Base-by-base conservation (phyloP, 2,329 filamentous ascomycete species). In the Colletotrichum eremochloae region DNA sequence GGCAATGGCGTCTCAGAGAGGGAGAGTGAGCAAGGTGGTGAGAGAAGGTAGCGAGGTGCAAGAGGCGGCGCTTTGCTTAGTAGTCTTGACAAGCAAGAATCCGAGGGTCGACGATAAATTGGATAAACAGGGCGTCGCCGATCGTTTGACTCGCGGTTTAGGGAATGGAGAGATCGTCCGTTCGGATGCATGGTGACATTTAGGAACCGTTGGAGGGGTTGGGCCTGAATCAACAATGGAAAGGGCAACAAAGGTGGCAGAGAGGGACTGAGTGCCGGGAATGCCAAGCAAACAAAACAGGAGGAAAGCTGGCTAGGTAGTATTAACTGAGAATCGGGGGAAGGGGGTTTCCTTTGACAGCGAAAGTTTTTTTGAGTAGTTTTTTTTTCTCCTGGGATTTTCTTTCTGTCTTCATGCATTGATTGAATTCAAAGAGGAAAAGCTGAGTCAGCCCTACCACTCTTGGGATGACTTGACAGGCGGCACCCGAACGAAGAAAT, bases 1-100 rank as follows among this genome's bases (percentile, higher is more conserved):
- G 48, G 66, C 53, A 40, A 69, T 64, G 66, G 70, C 60, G 53
- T 69, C 66, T 72, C 60, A 60, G 65, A 31, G 63, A 66, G 52
- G 40, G 52, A 66, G 52, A 58, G 38, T 31, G 50, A 66, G 46
- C 46, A 8, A 11, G 20, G 1, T 18, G 44, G 29, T 18, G 46
- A 38, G 5, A 40, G 60, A 56, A 20, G 38, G 2, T 40, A 8
- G 38, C 6, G 38, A 2, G 15, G 50, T 8, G 29, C 36, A 24
- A 36, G 33, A 52, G n/a, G 33, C 60, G 48, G 60, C 29, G 11
- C 20, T 36, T 31, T 6, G 31, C 11, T 20, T 20, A 36, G n/a
- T 29, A 15, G 24, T 24, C 6, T 57, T 38, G 29, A 15, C 18
- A 46, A 40, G 20, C 18, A 46, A 40, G 20, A 53, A 36, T 63